Evolutionary conservation across 2,329 filamentous ascomycete genomes (phyloP), one percentile per base, ranked within the genome.

Genomic region (Mycosphaerella sp.): DNA sequence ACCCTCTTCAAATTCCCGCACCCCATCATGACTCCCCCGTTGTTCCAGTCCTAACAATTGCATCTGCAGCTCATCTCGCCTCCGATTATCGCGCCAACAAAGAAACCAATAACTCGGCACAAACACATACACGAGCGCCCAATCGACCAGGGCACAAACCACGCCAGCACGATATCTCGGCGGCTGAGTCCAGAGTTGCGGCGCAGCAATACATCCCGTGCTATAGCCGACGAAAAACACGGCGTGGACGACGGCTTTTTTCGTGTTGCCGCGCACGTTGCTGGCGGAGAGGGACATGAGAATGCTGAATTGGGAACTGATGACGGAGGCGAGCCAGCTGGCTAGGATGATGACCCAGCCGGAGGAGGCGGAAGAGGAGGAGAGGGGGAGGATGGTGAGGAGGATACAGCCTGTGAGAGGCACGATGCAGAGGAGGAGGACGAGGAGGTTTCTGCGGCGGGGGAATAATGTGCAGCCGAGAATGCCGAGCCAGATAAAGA

Each of bases 141-240:
- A 76, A 6, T 68, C 71, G 2, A 73, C 72, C 27, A 77, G 63
- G 1, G 65, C 68, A 2, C 72, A 71, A 13, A 77, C 71, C 7
- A 76, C 69, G 14, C 75, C 75, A n/a, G 70, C 66, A 7, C 69
- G 68, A 55, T 76, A 77, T 10, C 72, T 62, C 9, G 74, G 72
- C 42, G 62, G 65, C 18, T 70, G 57, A 1, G 70, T 73, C 74
- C 75, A 78, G 1, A 76, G 66, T 59, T 79, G 74, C n/a, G 75
- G 75, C 0, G 64, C 63, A 0, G 65, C 73, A 46, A 76, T 75
- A 57, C 72, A 73, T 1, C 72, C 73, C 4, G 68, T 70, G 39
- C 71, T 74, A 57, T 77, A 78, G 0, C 72, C 73, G 21, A 77
- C 73, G 62, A 77, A 78, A 61, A 76, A 77, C 59, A 76, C 67